These are phyloP conservation scores for Clonostachys rosea DNA, from an alignment of 2,329 filamentous ascomycete genomes.

Conservation along the genomic window DNA sequence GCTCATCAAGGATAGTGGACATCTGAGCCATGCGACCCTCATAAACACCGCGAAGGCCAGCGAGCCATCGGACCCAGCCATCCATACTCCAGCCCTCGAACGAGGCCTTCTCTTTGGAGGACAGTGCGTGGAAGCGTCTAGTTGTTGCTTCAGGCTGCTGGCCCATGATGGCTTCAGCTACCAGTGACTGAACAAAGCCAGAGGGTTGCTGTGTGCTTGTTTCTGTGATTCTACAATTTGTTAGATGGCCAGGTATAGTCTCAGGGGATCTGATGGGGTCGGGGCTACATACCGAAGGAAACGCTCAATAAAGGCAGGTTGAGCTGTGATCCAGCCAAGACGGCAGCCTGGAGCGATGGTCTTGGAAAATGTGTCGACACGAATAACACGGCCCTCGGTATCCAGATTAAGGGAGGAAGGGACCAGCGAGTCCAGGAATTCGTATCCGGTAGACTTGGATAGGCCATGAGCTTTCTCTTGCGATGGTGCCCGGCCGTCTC, in stretches of 20 bases:
- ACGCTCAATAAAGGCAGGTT: constrained; percentile 73
- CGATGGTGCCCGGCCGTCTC: constrained; percentile 24
- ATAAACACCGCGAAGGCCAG: constrained; percentile 77
- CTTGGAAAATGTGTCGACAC: constrained; percentile 92
- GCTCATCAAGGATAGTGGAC: constrained; percentile 67
- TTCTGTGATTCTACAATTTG: constrained; percentile 62
- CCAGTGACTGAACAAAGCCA: constrained; percentile 82
- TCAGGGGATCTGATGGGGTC: not conserved
- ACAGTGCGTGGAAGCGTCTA: constrained; percentile 34
- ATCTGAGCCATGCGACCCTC: constrained; percentile 80
- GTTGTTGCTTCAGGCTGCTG: constrained; percentile 44
- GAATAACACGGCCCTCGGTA: constrained; percentile 79
- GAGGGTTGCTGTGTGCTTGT: constrained; percentile 77
- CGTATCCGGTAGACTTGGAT: constrained; percentile 53
- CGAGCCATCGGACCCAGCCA: constrained; percentile 90
- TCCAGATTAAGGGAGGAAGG: constrained; percentile 82
- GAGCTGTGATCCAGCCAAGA: constrained; percentile 84
- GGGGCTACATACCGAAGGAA: constrained; percentile 33
- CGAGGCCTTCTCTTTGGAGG: constrained; percentile 38
- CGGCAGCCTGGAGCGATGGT: constrained; percentile 86
- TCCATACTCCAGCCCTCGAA: constrained; percentile 68
- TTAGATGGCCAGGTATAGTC: not conserved
- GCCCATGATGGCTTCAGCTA: constrained; percentile 73
- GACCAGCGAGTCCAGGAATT: constrained; percentile 77
- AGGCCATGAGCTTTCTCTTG: constrained; percentile 19